Conservation (phyloP, 352 stramenopile genomes). For the Phytophthora quininea region DNA sequence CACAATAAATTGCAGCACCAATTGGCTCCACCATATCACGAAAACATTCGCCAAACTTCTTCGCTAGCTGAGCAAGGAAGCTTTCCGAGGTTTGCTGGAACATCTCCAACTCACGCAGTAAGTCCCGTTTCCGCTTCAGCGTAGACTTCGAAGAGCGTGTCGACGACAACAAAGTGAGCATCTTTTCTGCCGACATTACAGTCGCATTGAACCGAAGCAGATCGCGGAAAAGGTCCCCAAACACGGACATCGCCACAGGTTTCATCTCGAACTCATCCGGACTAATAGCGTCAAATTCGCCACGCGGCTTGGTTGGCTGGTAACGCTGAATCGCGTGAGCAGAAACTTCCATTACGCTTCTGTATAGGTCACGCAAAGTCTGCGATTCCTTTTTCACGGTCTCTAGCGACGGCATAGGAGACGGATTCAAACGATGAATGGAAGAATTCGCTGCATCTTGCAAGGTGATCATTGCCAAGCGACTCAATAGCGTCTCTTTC, state of each 20-base stretch:
- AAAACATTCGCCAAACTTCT: conserved; percentile 80
- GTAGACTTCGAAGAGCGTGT: conserved; percentile 41
- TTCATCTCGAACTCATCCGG: conserved; percentile 26
- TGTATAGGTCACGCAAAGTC: conserved; percentile 26
- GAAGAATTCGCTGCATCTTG: conserved; percentile 63
- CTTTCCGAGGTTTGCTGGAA: conserved; percentile 90
- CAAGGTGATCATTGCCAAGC: conserved; percentile 77
- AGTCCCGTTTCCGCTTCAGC: conserved; percentile 58
- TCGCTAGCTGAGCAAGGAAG: conserved; percentile 66
- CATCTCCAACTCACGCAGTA: conserved; percentile 87
- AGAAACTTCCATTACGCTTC: conserved; percentile 37
- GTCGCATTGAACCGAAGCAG: conserved; percentile 74
- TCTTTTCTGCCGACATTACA: conserved; percentile 68
- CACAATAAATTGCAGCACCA: conserved; percentile 68
- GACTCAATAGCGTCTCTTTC: conserved; percentile 91
- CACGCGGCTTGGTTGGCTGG: conserved; percentile 22
- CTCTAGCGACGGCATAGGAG: conserved; percentile 33
- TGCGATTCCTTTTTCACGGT: conserved; percentile 13
- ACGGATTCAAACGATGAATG: conserved; percentile 61
- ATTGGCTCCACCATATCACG: conserved; percentile 88
- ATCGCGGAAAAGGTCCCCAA: conserved; percentile 82
- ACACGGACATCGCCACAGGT: conserved; percentile 48
- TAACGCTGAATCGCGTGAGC: conserved; percentile 63
- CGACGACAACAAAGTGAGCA: conserved; percentile 46
- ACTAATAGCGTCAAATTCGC: conserved; percentile 19